A percentile compares a stretch with the other conserved stretches of the same genome.
These are phyloP conservation scores for Ophiostoma piceae DNA, from an alignment of 2,329 filamentous ascomycete genomes.

Conservation along the genomic window DNA sequence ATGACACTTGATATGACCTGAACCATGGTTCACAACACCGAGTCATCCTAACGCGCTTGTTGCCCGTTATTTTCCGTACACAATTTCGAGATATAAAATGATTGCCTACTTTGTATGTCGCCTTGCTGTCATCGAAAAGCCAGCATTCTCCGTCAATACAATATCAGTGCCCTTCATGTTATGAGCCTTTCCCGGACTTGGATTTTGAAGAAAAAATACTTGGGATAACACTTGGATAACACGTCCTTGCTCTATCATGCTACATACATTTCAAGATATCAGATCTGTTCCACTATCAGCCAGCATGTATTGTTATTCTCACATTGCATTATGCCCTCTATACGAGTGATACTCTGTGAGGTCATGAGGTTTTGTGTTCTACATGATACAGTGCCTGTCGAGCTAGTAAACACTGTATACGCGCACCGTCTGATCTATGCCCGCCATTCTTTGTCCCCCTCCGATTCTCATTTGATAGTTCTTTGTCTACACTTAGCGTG, in stretches of 20 bases:
- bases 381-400: neutral
- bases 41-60: neutral
- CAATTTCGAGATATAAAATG: too few species aligned
- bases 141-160: too few species aligned
- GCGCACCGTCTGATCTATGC: neutral
- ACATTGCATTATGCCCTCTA: neutral
- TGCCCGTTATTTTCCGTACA: too few species aligned
- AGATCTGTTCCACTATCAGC: neutral
- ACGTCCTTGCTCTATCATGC: neutral
- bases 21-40: neutral
- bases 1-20: neutral
- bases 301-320: neutral
- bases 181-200: too few species aligned
- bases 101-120: too few species aligned
- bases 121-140: too few species aligned
- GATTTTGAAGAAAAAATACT: neutral
- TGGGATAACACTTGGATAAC: neutral
- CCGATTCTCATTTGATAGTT: neutral
- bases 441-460: neutral
- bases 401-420: neutral
- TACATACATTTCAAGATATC: neutral
- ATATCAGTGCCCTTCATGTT: too few species aligned
- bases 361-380: neutral
- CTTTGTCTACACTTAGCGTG: conserved; percentile 3
- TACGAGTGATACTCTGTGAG: neutral